Base-by-base conservation (phyloP, 2,329 filamentous ascomycete genomes). In the Biscogniauxia marginata region DNA sequence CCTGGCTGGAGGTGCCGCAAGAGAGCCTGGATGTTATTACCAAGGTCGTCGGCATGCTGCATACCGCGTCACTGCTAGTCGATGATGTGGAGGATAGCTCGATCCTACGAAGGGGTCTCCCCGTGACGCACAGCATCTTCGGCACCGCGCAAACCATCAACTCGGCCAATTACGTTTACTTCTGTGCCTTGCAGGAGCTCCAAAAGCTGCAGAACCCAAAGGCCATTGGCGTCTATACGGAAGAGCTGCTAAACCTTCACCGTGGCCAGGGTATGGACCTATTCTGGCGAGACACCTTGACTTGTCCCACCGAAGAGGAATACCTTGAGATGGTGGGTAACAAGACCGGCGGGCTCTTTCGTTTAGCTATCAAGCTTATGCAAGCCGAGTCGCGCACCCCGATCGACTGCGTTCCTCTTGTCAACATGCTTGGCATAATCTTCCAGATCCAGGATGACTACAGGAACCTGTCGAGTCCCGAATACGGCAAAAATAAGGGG, bases 391-490 rank as follows among this genome's bases (percentile, higher is more conserved):
- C 81, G 22, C 67, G 68, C 24, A 69, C 74, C 18, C 66, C 66
- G n/a, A 71, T 82, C 23, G 88, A 93, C 77, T 93, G 89, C 74
- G 84, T 91, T 30, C 88, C 91, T 18, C 84, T 99, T 18, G 90
- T 96, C 68, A 96, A 92, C 73, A 79, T 91, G 25, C 84, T 96
- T 56, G 91, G 91, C 25, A 84, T 95, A 54, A 86, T 95, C 71
- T 96, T 92, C 79, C 91, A 96, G 74, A 95, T 96, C 75, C 85
- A 90, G 65, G 90, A 93, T 77, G 95, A 99, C 80, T 96, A 96
- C 77, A 86, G 92, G 73, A 98, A 98, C 72, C 85, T 99, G 46
- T 84, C 82, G 24, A 84, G 81, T 18, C 77, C 76, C n/a, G 81
- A 86, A 67, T 97, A 97, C 78, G 87, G 86, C 39, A 80, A 88